Percentiles rank a stretch among this genome's conserved stretches.
These are phyloP conservation scores for Alisma plantagoaquatica DNA, from an alignment of 106 monocot species.

Conservation along the genomic window DNA sequence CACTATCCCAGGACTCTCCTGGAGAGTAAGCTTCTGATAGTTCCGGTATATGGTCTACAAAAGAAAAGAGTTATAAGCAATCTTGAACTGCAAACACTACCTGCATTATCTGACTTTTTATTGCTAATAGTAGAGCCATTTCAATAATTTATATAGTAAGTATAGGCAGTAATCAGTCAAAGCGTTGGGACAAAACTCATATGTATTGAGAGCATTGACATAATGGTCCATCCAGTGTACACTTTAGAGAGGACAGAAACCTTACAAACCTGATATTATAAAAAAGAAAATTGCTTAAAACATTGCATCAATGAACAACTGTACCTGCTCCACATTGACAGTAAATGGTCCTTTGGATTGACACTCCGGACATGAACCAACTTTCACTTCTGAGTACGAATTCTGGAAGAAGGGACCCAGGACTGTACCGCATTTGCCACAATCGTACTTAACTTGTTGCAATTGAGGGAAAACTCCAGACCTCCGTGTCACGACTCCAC, in stretches of 20 bases:
- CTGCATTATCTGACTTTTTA: no score
- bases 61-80: no score
- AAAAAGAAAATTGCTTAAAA: neutral
- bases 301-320: neutral
- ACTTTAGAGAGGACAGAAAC: no score
- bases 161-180: no score
- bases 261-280: no score
- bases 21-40: conserved; percentile 98
- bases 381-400: conserved; percentile 97
- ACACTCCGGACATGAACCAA: conserved; percentile 97
- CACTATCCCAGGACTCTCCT: conserved; percentile 98
- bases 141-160: no score
- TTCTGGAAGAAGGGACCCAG: conserved; percentile 98
- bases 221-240: no score
- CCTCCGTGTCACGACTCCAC: conserved; percentile 94
- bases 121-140: no score
- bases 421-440: conserved; percentile 78
- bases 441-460: conserved; percentile 98
- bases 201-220: no score
- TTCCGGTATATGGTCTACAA: conserved; percentile 95
- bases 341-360: conserved; percentile 98
- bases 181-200: no score
- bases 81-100: no score
- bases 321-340: conserved; percentile 88
- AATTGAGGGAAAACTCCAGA: conserved; percentile 98